Conservation (phyloP, 768 basidiomycete species). For the Phylloporus scabripes region DNA sequence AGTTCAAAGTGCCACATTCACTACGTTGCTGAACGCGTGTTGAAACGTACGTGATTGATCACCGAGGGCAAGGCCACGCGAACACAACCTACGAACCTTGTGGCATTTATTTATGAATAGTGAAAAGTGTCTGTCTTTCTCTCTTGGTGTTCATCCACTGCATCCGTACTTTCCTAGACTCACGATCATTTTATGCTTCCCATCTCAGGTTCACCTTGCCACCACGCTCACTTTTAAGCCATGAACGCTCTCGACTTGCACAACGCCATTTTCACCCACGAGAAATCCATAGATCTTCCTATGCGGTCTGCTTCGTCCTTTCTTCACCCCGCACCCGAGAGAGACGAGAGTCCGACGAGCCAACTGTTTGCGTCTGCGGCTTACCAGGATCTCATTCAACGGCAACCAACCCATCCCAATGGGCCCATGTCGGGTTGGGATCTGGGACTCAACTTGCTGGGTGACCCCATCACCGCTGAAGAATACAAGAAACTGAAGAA, state of each 20-base stretch:
- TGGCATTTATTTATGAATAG: slow-evolving; percentile 11
- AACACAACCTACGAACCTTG: slow-evolving; percentile 1
- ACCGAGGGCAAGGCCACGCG: slow-evolving; percentile 8
- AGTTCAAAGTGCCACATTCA: neutral
- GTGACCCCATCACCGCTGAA: slow-evolving; percentile 26
- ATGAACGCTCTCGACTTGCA: slow-evolving; percentile 63
- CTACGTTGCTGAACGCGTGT: slow-evolving; percentile 1
- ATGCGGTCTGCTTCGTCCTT: slow-evolving; percentile 19
- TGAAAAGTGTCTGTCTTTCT: slow-evolving; percentile 12
- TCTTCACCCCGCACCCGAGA: slow-evolving; percentile 13
- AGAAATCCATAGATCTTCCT: slow-evolving; percentile 16
- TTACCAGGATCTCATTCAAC: slow-evolving; percentile 35
- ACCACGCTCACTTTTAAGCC: slow-evolving; percentile 13
- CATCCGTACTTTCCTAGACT: slow-evolving; percentile 5
- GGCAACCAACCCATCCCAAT: slow-evolving; percentile 42
- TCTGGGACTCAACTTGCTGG: slow-evolving; percentile 26
- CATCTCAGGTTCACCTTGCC: slow-evolving; percentile 7
- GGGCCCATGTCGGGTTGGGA: slow-evolving; percentile 28
- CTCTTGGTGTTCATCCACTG: slow-evolving; percentile 6
- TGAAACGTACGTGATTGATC: slow-evolving; percentile 4
- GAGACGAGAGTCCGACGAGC: slow-evolving; percentile 13
- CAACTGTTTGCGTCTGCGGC: slow-evolving; percentile 21
- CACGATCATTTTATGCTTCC: slow-evolving; percentile 11
- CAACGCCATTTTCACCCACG: slow-evolving; percentile 44
- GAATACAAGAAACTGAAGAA: slow-evolving; percentile 32